Base-by-base conservation (phyloP, 441 rosid species). In the Bruguiera hainesii region DNA sequence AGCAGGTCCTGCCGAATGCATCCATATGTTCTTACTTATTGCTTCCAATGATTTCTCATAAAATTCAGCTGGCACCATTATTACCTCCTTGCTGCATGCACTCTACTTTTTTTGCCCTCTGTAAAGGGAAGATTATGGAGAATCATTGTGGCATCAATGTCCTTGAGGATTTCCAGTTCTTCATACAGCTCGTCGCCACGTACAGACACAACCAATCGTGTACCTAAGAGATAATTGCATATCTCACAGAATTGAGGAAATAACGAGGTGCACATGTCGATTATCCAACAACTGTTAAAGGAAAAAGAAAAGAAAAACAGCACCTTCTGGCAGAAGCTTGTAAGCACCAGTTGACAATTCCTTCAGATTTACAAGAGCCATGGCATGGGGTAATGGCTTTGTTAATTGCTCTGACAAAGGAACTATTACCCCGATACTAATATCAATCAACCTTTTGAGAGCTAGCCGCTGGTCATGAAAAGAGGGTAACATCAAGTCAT, bases 301-400 rank as follows among this genome's bases (percentile, higher is more conserved):
- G 18, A 23, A 23, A 26, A 26, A 42, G 2, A 3, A 11, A 42
- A 13, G 3, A 37, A 23, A 63, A 55, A 61, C 57, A 26, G 29
- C 58, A 93, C 98, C 98, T 87, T 87, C 92, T 56, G 97, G 96
- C 82, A 94, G 77, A 81, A 94, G 97, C 83, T 88, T 94, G 87
- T 83, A 77, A 78, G 89, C 98, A 53, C 95, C 91, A 29, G 89
- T 81, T 68, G 92, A 76, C 71, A 91, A 72, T 76, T 94, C 97
- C 79, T 89, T 91, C 42, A 91, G 95, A 79, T 86, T 91, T 70
- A 91, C 96, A 66, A 94, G 89, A 81, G 78, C 93, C 87, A 94
- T 82, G 64, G 98, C 97, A 72, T 91, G 82, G 56, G 97, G 96
- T 70, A 94, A 78, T 29, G 98, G 97, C 78, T 91, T 94, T 39